These are phyloP conservation scores for Exophiala dermatitidis DNA, from an alignment of 2,329 filamentous ascomycete genomes.

Conservation along the genomic window DNA sequence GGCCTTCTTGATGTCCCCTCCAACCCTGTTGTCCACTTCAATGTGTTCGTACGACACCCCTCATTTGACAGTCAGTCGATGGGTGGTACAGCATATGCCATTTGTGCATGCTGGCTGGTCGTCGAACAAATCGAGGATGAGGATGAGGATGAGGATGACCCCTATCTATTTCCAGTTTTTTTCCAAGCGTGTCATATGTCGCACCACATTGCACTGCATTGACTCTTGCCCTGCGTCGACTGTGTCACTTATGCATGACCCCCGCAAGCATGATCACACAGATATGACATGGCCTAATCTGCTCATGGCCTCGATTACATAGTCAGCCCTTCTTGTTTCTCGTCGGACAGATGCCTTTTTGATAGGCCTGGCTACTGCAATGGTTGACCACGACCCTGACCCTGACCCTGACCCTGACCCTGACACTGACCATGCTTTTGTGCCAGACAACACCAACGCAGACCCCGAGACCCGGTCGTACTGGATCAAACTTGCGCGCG, in stretches of 20 bases:
- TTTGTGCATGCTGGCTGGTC: neutral
- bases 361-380: neutral
- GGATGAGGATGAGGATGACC: too few relatives aligned
- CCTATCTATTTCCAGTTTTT: neutral
- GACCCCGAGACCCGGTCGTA: slow-evolving; percentile 67
- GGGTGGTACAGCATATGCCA: neutral
- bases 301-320: neutral
- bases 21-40: neutral
- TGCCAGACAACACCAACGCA: slow-evolving; percentile 87
- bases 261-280: neutral
- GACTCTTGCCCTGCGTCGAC: neutral
- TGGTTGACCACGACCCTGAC: neutral
- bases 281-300: neutral
- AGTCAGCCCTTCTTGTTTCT: neutral
- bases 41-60: neutral
- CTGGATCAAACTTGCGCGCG: slow-evolving; percentile 69
- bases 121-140: neutral
- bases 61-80: neutral
- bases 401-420: neutral
- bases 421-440: neutral
- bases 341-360: neutral
- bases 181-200: slow-evolving; percentile 7
- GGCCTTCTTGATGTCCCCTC: neutral
- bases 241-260: neutral
- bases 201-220: neutral